Evolutionary conservation across 2,329 filamentous ascomycete species (phyloP).

Genomic region (Epichloe sp.): DNA sequence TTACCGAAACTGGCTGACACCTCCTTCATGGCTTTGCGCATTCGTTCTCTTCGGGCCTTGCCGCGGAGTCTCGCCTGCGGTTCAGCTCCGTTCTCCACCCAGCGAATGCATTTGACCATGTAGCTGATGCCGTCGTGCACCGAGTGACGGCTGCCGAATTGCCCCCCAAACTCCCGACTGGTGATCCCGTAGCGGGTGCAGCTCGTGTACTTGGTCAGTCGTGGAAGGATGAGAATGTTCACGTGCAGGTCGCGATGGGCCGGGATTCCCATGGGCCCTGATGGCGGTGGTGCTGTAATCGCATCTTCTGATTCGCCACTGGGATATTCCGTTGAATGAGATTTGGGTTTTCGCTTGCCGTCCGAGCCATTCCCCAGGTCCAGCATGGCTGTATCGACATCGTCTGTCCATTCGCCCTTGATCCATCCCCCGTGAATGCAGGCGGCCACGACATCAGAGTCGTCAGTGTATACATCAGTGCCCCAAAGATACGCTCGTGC

Average conservation of each 20-base stretch:
- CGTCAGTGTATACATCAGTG: conserved; percentile 87
- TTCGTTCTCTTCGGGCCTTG: conserved; percentile 41
- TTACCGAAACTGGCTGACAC: conserved; percentile 27
- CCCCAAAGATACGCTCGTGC: conserved; percentile 75
- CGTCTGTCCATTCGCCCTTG: conserved; percentile 72
- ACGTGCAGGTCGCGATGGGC: conserved; percentile 71
- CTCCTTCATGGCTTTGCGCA: conserved; percentile 41
- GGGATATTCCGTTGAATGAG: conserved; percentile 16
- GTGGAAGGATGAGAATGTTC: conserved; percentile 70
- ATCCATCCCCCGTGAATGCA: conserved; percentile 96
- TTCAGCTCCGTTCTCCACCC: conserved; percentile 65
- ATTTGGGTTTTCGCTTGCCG: conserved; percentile 20
- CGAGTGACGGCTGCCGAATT: conserved; percentile 27
- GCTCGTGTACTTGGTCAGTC: conserved; percentile 61
- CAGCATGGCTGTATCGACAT: conserved; percentile 58
- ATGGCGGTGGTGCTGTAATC: conserved; percentile 39
- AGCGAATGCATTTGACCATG: conserved; percentile 68
- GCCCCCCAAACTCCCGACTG: conserved; percentile 62
- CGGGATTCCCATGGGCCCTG: conserved; percentile 51
- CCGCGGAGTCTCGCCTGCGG: conserved; percentile 43
- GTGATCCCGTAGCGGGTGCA: conserved; percentile 69
- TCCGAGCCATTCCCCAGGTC: conserved; percentile 31
- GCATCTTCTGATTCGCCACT: conserved; percentile 27
- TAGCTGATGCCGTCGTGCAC: conserved; percentile 81
- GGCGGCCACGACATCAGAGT: conserved; percentile 84